phyloP scores from a whole-genome alignment of 768 basidiomycete genomes.

The Xanthoconium purpureum region DNA sequence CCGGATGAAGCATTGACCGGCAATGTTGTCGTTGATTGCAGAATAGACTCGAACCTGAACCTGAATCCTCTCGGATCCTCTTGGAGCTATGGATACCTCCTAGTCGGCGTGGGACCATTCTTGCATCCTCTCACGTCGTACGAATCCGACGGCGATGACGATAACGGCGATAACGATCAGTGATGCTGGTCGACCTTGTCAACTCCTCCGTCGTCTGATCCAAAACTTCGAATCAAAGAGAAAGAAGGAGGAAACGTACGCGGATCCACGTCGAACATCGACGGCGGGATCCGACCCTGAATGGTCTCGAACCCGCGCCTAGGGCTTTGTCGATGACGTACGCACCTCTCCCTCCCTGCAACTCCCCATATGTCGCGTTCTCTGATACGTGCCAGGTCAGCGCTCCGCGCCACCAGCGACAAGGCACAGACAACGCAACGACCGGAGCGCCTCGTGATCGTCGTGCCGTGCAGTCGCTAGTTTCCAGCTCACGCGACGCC shows the following conservation, averaged over 20 bases:
- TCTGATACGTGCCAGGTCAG: no score
- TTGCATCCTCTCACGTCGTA: slow-evolving; percentile 4
- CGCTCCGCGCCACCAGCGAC: no score
- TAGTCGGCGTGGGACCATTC: neutral
- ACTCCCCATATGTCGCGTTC: no score
- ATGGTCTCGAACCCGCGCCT: neutral
- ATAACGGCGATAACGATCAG: neutral
- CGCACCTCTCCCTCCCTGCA: no score
- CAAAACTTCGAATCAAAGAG: neutral
- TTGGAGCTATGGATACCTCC: neutral
- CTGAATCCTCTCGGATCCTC: neutral
- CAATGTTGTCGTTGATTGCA: neutral
- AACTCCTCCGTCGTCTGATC: neutral
- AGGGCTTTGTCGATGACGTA: no score
- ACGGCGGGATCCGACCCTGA: neutral
- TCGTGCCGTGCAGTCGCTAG: no score
- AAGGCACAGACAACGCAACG: no score
- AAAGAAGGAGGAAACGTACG: neutral
- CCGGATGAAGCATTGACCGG: neutral
- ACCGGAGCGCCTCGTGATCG: no score
- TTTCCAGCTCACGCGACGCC: no score
- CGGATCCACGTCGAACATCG: neutral
- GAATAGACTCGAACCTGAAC: neutral
- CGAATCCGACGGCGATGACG: neutral
- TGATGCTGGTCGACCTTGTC: neutral